Evolutionary conservation across 345 rosid genomes (phyloP).

Genomic region (Melastoma malabathricum): DNA sequence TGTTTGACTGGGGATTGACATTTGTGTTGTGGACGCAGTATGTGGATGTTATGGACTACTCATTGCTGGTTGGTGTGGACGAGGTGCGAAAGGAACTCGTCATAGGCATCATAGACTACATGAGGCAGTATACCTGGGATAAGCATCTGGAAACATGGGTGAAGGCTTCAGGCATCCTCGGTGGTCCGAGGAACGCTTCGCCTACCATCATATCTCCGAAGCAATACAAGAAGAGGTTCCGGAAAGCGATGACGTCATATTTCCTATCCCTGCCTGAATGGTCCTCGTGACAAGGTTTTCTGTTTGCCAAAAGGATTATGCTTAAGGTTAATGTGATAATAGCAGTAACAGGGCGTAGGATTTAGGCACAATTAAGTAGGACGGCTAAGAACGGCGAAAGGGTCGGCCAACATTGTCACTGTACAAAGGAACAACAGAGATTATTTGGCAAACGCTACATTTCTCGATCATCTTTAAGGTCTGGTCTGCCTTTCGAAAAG

Average conservation of each 20-base stretch:
- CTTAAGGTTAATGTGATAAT: too few relatives aligned
- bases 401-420: too few relatives aligned
- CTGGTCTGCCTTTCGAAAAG: too few relatives aligned
- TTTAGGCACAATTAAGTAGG: too few relatives aligned
- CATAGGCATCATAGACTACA: slow-evolving; percentile 88
- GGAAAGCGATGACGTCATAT: slow-evolving; percentile 91
- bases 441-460: too few relatives aligned
- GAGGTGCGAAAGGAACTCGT: slow-evolving; percentile 79
- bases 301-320: neutral
- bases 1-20: neutral
- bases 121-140: slow-evolving; percentile 99
- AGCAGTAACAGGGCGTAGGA: too few relatives aligned
- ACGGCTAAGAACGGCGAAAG: too few relatives aligned
- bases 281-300: slow-evolving; percentile 35
- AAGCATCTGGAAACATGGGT: slow-evolving; percentile 99
- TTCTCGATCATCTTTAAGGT: too few relatives aligned
- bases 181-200: slow-evolving; percentile 67
- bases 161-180: slow-evolving; percentile 78
- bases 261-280: slow-evolving; percentile 88
- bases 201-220: slow-evolving; percentile 85
- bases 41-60: slow-evolving; percentile 91
- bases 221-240: slow-evolving; percentile 87
- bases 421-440: too few relatives aligned
- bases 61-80: slow-evolving; percentile 90
- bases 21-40: slow-evolving; percentile 26